These are phyloP conservation scores for Psilocybe cubensis DNA, from an alignment of 768 basidiomycete species.

Conservation along the genomic window DNA sequence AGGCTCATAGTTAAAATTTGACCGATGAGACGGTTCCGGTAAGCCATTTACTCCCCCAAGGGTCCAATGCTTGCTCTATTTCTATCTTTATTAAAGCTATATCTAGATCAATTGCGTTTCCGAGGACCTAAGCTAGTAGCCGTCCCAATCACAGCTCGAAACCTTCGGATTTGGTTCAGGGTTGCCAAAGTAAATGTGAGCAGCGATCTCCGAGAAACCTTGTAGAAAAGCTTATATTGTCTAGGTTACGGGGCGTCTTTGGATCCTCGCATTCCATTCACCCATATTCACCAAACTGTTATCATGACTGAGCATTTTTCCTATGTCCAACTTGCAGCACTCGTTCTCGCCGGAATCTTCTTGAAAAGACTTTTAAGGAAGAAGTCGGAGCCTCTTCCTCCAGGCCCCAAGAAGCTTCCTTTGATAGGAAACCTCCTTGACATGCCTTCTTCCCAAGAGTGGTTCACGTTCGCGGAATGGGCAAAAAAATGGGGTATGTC, in stretches of 20 bases:
- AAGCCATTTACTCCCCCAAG: no score
- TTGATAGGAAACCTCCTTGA: slow-evolving; percentile 52
- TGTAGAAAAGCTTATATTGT: background rate
- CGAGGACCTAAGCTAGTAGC: background rate
- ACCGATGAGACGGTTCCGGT: no score
- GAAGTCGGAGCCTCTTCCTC: slow-evolving; percentile 36
- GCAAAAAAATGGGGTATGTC: slow-evolving; percentile 44
- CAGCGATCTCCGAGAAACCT: background rate
- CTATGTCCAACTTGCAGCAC: slow-evolving; percentile 20
- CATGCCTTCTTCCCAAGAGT: slow-evolving; percentile 49
- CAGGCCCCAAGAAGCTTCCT: slow-evolving; percentile 48
- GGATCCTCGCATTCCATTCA: background rate
- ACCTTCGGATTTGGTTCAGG: background rate
- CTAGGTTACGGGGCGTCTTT: background rate
- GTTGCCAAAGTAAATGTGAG: background rate
- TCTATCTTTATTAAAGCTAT: no score
- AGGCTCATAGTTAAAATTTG: no score
- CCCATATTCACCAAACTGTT: background rate
- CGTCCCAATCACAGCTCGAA: background rate
- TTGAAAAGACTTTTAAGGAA: slow-evolving; percentile 21
- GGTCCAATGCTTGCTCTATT: no score
- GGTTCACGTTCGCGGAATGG: slow-evolving; percentile 50
- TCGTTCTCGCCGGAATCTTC: slow-evolving; percentile 18
- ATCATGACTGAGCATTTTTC: slow-evolving; percentile 15
- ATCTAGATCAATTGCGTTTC: background rate